Evolutionary conservation across 305 asterid species (phyloP).

Genomic region (Vinca major): DNA sequence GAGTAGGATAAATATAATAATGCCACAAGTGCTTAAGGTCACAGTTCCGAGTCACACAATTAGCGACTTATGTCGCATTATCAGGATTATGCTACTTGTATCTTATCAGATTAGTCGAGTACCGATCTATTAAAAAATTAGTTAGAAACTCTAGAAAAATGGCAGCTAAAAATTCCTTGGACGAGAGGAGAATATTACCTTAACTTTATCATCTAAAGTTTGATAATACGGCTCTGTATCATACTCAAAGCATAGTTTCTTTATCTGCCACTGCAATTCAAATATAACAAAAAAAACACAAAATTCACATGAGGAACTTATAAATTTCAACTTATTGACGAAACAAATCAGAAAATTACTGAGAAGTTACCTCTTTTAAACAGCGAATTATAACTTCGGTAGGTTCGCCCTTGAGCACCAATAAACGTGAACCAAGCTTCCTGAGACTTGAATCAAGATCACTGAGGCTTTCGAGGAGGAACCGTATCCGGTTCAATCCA

Average conservation of each 20-base stretch:
- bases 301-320: neutral
- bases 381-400: constrained; percentile 50
- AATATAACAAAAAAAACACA: neutral
- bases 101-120: too few species aligned
- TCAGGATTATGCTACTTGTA: too few species aligned
- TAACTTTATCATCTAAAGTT: constrained; percentile 55
- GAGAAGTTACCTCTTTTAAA: constrained; percentile 54
- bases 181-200: constrained; percentile 26
- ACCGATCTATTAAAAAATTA: too few species aligned
- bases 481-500: constrained; percentile 74
- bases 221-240: constrained; percentile 88
- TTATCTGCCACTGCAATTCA: constrained; percentile 65
- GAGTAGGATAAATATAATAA: too few species aligned
- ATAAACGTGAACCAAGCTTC: constrained; percentile 66
- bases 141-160: too few species aligned
- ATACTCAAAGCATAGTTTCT: constrained; percentile 75
- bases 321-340: neutral
- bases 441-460: constrained; percentile 63
- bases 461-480: constrained; percentile 65
- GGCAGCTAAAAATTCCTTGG: neutral
- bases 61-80: too few species aligned
- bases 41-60: too few species aligned
- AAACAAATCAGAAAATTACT: neutral
- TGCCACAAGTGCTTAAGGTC: too few species aligned
- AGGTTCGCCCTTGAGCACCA: constrained; percentile 87